A percentile compares a stretch with the other conserved stretches of the same genome.
Conservation (phyloP, 2,329 filamentous ascomycete species). For the Metarhizium humberi region DNA sequence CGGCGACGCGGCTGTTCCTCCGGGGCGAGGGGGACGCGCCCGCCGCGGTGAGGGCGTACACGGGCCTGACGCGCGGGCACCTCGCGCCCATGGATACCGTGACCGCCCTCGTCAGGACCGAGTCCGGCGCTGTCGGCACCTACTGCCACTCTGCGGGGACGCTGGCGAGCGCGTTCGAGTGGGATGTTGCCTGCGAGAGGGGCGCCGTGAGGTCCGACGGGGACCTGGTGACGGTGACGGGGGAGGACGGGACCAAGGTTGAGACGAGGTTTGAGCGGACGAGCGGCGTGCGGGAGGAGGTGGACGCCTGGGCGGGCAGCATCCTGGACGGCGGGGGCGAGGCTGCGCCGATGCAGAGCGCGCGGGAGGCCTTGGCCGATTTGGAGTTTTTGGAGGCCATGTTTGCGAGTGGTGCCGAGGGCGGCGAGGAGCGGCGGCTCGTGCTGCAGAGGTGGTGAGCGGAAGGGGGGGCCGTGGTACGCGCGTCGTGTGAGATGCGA, state of each 20-base stretch:
- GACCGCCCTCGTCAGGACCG: constrained; percentile 45
- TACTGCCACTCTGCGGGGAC: constrained; percentile 50
- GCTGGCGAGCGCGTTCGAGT: constrained; percentile 42
- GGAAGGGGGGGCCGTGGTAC: too few relatives aligned
- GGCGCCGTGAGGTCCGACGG: constrained; percentile 40
- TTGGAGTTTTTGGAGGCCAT: constrained; percentile 48
- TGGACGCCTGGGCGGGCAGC: constrained; percentile 47
- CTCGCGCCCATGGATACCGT: constrained; percentile 60
- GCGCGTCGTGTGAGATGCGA: too few relatives aligned
- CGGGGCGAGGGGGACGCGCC: constrained; percentile 31
- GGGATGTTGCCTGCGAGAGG: constrained; percentile 46
- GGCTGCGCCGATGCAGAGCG: constrained; percentile 38
- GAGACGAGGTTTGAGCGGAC: constrained; percentile 37
- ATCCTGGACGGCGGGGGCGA: constrained; percentile 32
- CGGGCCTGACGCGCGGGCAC: constrained; percentile 42
- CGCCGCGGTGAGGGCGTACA: constrained; percentile 42
- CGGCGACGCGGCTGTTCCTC: constrained; percentile 34
- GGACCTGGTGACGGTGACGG: constrained; percentile 29
- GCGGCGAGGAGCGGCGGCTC: constrained; percentile 29
- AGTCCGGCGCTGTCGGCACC: constrained; percentile 45
- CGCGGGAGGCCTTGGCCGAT: constrained; percentile 51
- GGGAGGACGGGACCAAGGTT: constrained; percentile 17
- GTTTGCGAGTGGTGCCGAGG: constrained; percentile 35
- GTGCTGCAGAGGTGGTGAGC: constrained; percentile 15
- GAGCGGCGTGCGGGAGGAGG: constrained; percentile 48